Evolutionary conservation across 306 rosid genomes (phyloP).

Genomic region (Corylus americana): DNA sequence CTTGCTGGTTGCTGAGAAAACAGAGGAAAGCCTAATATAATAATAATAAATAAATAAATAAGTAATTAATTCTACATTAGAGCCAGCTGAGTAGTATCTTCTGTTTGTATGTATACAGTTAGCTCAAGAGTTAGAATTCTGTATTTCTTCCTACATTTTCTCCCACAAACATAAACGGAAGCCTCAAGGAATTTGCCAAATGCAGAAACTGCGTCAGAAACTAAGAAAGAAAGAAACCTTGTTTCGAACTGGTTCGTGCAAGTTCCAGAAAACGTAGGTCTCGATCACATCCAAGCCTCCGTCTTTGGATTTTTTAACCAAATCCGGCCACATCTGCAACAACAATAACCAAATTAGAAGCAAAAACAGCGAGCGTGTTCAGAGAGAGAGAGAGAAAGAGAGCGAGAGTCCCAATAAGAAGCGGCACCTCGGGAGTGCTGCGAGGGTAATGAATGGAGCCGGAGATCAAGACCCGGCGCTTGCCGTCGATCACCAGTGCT

Average conservation of each 20-base stretch:
- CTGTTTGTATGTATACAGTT: background rate
- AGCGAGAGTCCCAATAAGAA: background rate
- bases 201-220: constrained; percentile 10
- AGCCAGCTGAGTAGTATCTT: background rate
- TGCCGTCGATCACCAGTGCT: constrained; percentile 83
- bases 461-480: constrained; percentile 71
- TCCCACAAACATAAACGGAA: no score
- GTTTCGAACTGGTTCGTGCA: constrained; percentile 76
- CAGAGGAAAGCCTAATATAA: constrained; percentile 21
- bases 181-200: background rate
- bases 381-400: background rate
- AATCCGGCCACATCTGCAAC: constrained; percentile 94
- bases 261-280: constrained; percentile 92
- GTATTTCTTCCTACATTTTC: no score
- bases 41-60: background rate
- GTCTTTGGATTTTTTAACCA: constrained; percentile 84
- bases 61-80: background rate
- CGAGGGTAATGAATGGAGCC: constrained; percentile 99
- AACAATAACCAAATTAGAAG: constrained; percentile 11
- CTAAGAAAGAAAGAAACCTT: constrained; percentile 48
- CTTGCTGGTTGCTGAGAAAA: constrained; percentile 4
- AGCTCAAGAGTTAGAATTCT: no score
- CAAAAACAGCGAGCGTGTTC: background rate
- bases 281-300: constrained; percentile 96
- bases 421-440: constrained; percentile 78